Evolutionary conservation across 345 rosid species (phyloP), one percentile per base, ranked within the genome.

Genomic region (Arabis alpina): DNA sequence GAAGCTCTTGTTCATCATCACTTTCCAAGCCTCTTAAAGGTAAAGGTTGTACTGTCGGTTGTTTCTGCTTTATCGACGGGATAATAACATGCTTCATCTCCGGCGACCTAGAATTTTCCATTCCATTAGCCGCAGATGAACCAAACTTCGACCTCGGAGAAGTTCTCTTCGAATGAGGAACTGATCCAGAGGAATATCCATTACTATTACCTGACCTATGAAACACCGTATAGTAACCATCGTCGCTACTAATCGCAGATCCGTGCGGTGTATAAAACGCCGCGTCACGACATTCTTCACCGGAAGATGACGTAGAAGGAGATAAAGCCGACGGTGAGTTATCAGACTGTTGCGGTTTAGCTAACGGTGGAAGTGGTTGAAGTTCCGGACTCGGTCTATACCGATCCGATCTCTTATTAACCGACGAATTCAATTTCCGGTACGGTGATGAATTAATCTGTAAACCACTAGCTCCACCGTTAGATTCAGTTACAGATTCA

Each of bases 371-470:
- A 47, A 93, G 82, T 24, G 98, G 98, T 74, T 88, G 97, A 78
- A 93, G 82, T 41, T 93, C 98, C 0, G 98, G 98, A 45, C 98
- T 93, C 2, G 98, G 98, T 25, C 98, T 66, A 57, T 93, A 93
- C 15, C 96, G 84, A 45, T 93, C 98, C 6, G 96, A 88, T 79
- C 87, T 80, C 80, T 86, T 88, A 56, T 2, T 64, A 48, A 2
- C 70, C 6, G 82, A 82, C 6, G 82, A 82, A 77, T 83, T 74
- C 56, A 91, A 76, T 73, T 90, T 87, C 69, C 79, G 88, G 79
- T 91, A 88, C 14, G 97, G 98, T 0, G 96, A 88, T 0, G 68
- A 73, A 52, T 83, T 86, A 12, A 78, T 87, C 52, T 71, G 73
- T 45, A 34, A 64, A 10, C 57, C 66, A 41, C 63, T 45, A 32